A percentile compares a stretch with the other conserved stretches of the same genome.
Evolutionary conservation across 352 stramenopile species (phyloP).

Genomic region (Phytophthora ramorum): DNA sequence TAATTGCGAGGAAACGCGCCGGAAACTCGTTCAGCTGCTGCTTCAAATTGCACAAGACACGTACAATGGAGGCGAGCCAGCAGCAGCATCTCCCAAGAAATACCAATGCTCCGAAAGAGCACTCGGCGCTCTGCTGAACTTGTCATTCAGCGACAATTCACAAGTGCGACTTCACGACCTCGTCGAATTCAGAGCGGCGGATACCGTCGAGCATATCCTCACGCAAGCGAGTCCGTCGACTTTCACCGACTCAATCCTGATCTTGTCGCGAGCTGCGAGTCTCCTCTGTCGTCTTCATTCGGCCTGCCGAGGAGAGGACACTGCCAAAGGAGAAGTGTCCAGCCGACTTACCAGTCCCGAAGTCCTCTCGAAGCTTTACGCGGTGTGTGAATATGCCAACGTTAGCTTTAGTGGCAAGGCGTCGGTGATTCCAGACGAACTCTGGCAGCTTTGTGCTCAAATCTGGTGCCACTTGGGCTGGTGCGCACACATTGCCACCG

Average conservation of each 20-base stretch:
- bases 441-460: slow-evolving; percentile 71
- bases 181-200: slow-evolving; percentile 27
- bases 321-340: neutral
- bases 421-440: slow-evolving; percentile 24
- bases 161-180: slow-evolving; percentile 42
- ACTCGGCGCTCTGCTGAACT: slow-evolving; percentile 68
- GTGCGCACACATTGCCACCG: slow-evolving; percentile 39
- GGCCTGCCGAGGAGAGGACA: slow-evolving; percentile 6
- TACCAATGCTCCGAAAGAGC: slow-evolving; percentile 45
- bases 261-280: slow-evolving; percentile 52
- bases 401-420: slow-evolving; percentile 17
- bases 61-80: slow-evolving; percentile 2
- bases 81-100: neutral
- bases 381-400: slow-evolving; percentile 36
- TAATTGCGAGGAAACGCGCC: slow-evolving; percentile 16
- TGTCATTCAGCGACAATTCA: slow-evolving; percentile 54
- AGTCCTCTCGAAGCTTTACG: slow-evolving; percentile 42
- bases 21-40: slow-evolving; percentile 31
- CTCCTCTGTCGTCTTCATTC: slow-evolving; percentile 71
- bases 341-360: slow-evolving; percentile 20
- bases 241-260: slow-evolving; percentile 33
- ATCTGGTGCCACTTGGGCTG: slow-evolving; percentile 81
- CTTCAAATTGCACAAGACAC: slow-evolving; percentile 17
- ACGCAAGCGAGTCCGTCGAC: slow-evolving; percentile 7
- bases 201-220: slow-evolving; percentile 33